Evolutionary conservation across 1,139 yeast species (phyloP).

Genomic region (Diutina siamensis): DNA sequence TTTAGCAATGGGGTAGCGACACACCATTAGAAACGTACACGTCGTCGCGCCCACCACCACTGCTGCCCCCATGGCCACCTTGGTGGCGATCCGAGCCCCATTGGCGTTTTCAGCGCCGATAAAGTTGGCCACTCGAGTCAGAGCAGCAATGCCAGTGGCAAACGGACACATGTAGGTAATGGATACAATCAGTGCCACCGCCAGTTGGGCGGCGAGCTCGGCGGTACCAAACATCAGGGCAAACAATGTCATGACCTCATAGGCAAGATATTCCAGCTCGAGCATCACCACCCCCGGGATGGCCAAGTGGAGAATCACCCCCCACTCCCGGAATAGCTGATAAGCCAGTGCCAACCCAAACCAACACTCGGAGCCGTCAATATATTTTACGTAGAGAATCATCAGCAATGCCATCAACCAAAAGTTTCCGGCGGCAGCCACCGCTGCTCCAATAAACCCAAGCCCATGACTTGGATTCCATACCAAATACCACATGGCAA

Average conservation of each 20-base stretch:
- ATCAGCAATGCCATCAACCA: constrained; percentile 55
- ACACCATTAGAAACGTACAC: constrained; percentile 38
- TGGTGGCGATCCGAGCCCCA: constrained; percentile 53
- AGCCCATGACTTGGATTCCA: constrained; percentile 55
- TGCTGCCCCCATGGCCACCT: constrained; percentile 52
- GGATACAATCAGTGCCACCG: constrained; percentile 72
- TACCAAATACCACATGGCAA: constrained; percentile 64
- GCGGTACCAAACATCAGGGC: constrained; percentile 12
- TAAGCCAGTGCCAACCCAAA: constrained; percentile 36
- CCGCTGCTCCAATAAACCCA: constrained; percentile 65
- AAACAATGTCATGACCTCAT: constrained; percentile 11
- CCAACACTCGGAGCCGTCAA: constrained; percentile 70
- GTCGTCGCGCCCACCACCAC: constrained; percentile 46
- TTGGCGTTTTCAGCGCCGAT: constrained; percentile 66
- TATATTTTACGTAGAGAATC: constrained; percentile 39
- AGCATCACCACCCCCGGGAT: constrained; percentile 13
- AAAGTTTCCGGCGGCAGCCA: constrained; percentile 58
- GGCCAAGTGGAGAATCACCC: constrained; percentile 10
- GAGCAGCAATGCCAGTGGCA: constrained; percentile 77
- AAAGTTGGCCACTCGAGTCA: constrained; percentile 81
- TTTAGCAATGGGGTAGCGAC: constrained; percentile 46
- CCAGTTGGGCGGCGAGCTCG: constrained; percentile 29
- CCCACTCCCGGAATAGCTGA: constrained; percentile 35
- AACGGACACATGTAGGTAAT: constrained; percentile 83
- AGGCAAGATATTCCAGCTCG: constrained; percentile 12